phyloP scores from a whole-genome alignment of 129 eudicot species.

The Centella asiatica region DNA sequence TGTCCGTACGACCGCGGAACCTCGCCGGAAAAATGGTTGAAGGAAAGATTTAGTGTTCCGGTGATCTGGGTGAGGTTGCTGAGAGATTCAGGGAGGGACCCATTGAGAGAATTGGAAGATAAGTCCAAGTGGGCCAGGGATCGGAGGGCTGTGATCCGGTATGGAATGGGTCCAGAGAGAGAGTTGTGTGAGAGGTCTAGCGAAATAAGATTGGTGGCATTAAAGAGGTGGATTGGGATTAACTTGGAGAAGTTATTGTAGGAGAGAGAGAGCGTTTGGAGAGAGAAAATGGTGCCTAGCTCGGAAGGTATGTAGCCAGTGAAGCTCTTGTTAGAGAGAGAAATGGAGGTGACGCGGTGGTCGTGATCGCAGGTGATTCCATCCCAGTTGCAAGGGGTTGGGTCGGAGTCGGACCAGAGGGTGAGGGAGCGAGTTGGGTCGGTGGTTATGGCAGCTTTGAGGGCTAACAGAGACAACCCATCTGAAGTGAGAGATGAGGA shows the following conservation, averaged over 20 bases:
- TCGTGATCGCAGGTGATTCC: conserved; percentile 55
- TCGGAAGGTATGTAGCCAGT: conserved; percentile 91
- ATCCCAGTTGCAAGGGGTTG: conserved; percentile 68
- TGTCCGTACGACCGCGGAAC: conserved; percentile 63
- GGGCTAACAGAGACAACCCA: conserved; percentile 75
- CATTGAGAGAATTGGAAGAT: conserved; percentile 49
- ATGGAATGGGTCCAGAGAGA: conserved; percentile 49
- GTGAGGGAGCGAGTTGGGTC: conserved; percentile 56
- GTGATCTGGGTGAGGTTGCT: conserved; percentile 42
- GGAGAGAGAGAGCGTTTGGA: conserved; percentile 38
- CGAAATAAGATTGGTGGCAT: conserved; percentile 40
- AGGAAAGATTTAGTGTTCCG: conserved; percentile 69
- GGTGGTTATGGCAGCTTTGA: conserved; percentile 66
- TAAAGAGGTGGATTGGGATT: conserved; percentile 48
- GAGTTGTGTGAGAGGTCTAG: conserved; percentile 62
- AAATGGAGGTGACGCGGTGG: conserved; percentile 38
- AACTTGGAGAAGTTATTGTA: conserved; percentile 46
- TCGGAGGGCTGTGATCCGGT: conserved; percentile 32
- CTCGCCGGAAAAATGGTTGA: conserved; percentile 59
- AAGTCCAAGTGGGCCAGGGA: conserved; percentile 41
- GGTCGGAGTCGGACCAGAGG: conserved; percentile 55
- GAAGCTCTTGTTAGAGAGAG: conserved; percentile 45
- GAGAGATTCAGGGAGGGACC: conserved; percentile 49
- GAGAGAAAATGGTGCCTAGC: conserved; percentile 59
- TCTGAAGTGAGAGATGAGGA: conserved; percentile 56